Evolutionary conservation across 2,329 filamentous ascomycete species (phyloP).

Genomic region (Trichothecium roseum): DNA sequence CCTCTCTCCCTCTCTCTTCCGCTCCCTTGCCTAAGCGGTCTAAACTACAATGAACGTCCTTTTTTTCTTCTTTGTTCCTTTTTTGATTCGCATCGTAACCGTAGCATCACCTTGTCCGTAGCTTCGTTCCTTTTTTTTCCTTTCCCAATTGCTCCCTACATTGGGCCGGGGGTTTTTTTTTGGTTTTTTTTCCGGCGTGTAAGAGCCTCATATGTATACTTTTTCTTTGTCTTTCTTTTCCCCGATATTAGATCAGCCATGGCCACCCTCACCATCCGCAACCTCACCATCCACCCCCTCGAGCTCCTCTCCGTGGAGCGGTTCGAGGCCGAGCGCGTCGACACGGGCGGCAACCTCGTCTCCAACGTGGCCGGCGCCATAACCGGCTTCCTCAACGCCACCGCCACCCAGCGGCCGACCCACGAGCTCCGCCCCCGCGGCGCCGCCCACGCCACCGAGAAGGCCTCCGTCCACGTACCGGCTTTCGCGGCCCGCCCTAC

Average conservation of each 20-base stretch:
- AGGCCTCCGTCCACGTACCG: constrained; percentile 52
- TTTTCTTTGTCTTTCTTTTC: too few relatives aligned
- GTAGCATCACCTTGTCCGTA: too few relatives aligned
- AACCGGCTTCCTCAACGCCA: constrained; percentile 32
- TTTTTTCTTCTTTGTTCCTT: too few relatives aligned
- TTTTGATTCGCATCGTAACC: too few relatives aligned
- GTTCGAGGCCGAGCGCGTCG: constrained; percentile 44
- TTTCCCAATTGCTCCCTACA: too few relatives aligned
- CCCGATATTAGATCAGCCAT: constrained; percentile 17
- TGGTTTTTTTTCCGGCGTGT: too few relatives aligned
- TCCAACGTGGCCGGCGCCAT: constrained; percentile 33
- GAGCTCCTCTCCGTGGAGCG: constrained; percentile 65
- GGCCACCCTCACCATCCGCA: constrained; percentile 62
- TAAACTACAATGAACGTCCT: too few relatives aligned
- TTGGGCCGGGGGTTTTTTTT: too few relatives aligned
- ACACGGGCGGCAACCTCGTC: constrained; percentile 28
- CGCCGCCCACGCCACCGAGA: constrained; percentile 48
- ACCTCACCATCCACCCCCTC: constrained; percentile 65
- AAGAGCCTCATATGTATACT: too few relatives aligned
- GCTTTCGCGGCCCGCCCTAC: constrained; percentile 54
- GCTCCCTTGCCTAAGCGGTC: too few relatives aligned
- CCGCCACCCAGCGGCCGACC: constrained; percentile 18
- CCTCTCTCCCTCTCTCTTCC: too few relatives aligned
- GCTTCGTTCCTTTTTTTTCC: too few relatives aligned
- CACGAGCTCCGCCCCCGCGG: constrained; percentile 34